Percentiles rank a stretch among this genome's conserved stretches.
phyloP scores from a whole-genome alignment of 2,329 filamentous ascomycete genomes.

The Dryadomyces quercus-mongolicae region DNA sequence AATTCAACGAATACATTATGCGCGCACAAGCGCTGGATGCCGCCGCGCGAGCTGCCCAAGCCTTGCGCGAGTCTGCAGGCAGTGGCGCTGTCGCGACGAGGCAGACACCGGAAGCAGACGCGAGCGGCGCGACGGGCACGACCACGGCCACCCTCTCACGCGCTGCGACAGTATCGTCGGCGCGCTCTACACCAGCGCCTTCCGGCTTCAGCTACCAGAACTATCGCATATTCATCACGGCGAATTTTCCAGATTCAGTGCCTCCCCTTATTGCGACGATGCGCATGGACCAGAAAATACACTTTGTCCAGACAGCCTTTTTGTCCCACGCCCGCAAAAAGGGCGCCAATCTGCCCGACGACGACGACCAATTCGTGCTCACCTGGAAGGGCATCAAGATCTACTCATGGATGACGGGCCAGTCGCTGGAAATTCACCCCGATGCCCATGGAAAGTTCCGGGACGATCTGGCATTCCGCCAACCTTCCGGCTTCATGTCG shows the following conservation, averaged over 20 bases:
- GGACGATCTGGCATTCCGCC: constrained; percentile 14
- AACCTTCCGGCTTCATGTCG: constrained; percentile 26
- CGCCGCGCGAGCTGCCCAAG: constrained; percentile 5
- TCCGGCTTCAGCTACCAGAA: constrained; percentile 13
- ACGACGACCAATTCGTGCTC: constrained; percentile 51
- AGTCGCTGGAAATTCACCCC: constrained; percentile 49
- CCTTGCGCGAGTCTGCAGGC: background rate
- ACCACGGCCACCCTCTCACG: background rate
- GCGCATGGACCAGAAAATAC: constrained; percentile 54
- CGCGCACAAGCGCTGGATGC: constrained; percentile 9
- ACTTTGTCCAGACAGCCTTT: constrained; percentile 59
- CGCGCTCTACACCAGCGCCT: background rate
- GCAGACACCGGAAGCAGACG: background rate
- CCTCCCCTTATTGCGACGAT: constrained; percentile 46
- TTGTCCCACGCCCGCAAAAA: constrained; percentile 46
- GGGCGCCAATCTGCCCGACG: constrained; percentile 22
- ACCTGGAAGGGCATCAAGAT: constrained; percentile 66
- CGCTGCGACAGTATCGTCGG: background rate
- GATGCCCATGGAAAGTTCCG: constrained; percentile 29
- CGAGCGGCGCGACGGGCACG: background rate
- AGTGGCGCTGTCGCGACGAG: background rate
- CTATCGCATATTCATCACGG: constrained; percentile 48
- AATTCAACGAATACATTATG: constrained; percentile 13
- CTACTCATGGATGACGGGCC: constrained; percentile 64
- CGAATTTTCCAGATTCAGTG: constrained; percentile 37